phyloP scores from a whole-genome alignment of 352 stramenopile species.

The Phytophthora aleatoria region DNA sequence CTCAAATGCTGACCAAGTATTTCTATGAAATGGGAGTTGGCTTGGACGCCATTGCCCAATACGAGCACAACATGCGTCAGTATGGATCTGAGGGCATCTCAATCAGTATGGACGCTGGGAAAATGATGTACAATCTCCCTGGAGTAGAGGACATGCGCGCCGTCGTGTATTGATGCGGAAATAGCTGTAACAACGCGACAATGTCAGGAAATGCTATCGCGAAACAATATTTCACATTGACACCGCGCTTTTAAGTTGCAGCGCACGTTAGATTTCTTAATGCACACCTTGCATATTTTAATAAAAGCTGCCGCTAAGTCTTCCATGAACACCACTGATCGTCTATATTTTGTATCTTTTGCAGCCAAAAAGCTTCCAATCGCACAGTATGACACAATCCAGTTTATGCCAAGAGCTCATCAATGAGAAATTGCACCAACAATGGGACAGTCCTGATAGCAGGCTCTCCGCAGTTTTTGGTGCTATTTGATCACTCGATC shows the following conservation, averaged over 20 bases:
- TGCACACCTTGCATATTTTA: background rate
- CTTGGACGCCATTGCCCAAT: conserved; percentile 51
- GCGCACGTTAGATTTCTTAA: conserved; percentile 9
- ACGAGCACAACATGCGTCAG: conserved; percentile 60
- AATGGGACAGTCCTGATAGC: no score
- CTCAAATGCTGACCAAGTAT: conserved; percentile 47
- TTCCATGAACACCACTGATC: no score
- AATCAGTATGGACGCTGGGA: conserved; percentile 48
- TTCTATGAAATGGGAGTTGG: conserved; percentile 52
- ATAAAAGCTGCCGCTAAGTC: background rate
- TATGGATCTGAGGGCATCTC: conserved; percentile 48
- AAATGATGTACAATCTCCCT: conserved; percentile 56
- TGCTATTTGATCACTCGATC: conserved; percentile 25
- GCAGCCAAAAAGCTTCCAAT: conserved; percentile 1
- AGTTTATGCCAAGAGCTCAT: no score
- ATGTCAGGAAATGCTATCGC: no score
- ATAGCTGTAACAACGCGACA: background rate
- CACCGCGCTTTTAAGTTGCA: no score
- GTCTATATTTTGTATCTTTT: background rate
- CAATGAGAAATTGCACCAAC: no score
- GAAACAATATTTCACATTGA: no score
- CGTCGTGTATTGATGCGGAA: conserved; percentile 36
- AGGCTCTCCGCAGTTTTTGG: no score
- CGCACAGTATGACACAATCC: background rate
- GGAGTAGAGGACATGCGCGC: conserved; percentile 48